Percentiles rank a stretch among this genome's conserved stretches.
Evolutionary conservation across 1,139 yeast genomes (phyloP).

Genomic region (Scheffersomyces illinoinensis): DNA sequence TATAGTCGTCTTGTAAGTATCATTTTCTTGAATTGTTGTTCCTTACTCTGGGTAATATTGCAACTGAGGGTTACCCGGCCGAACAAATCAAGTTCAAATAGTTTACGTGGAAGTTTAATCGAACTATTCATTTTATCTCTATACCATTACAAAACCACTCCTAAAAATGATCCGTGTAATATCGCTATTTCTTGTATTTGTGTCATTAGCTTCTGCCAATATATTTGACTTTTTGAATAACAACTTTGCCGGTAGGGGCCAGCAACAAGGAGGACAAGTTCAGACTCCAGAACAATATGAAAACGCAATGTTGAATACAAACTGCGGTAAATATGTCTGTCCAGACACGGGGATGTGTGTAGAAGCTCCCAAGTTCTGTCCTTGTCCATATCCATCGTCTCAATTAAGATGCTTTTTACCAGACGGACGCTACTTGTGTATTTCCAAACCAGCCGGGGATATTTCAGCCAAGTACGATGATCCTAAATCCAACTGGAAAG

Average conservation of each 20-base stretch:
- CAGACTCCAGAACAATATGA: slow-evolving; percentile 31
- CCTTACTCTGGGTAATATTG: neutral
- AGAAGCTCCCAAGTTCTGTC: slow-evolving; percentile 66
- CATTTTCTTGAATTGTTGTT: too few relatives aligned
- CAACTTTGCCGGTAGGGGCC: slow-evolving; percentile 23
- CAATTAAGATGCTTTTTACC: slow-evolving; percentile 83
- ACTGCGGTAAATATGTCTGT: slow-evolving; percentile 76
- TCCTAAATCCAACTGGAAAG: slow-evolving; percentile 51
- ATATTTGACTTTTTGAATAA: slow-evolving; percentile 38
- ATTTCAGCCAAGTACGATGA: slow-evolving; percentile 43
- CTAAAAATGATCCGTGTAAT: slow-evolving; percentile 7
- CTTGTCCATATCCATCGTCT: slow-evolving; percentile 86
- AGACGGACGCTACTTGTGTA: slow-evolving; percentile 68
- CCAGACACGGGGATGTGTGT: slow-evolving; percentile 84
- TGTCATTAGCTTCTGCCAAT: slow-evolving; percentile 22
- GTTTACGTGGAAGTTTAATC: neutral
- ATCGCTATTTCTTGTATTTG: slow-evolving; percentile 7
- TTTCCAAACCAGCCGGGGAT: slow-evolving; percentile 71
- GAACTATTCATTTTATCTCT: neutral
- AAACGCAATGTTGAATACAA: slow-evolving; percentile 29
- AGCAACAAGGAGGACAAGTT: slow-evolving; percentile 18
- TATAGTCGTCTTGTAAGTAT: too few relatives aligned
- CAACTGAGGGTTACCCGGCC: neutral
- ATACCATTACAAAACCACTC: too few relatives aligned
- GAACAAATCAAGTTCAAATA: neutral